Percentiles rank a stretch among this genome's conserved stretches.
phyloP scores from a whole-genome alignment of 1,139 yeast species.

The Spencermartinsiella ligniputridi region DNA sequence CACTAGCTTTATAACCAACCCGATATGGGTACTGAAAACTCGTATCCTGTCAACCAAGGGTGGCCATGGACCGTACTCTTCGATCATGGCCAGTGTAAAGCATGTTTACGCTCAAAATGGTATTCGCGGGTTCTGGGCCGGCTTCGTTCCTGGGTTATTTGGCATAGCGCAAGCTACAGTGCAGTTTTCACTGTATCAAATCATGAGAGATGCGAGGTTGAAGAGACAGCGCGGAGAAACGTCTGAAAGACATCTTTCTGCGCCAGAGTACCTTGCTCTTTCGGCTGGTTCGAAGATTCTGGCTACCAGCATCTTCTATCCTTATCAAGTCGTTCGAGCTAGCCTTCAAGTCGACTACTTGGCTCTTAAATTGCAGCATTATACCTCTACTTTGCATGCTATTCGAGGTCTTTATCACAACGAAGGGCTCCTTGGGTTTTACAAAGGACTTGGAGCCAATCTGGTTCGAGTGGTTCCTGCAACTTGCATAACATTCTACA shows the following conservation, averaged over 20 bases:
- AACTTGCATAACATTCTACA: conserved; percentile 74
- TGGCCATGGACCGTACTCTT: conserved; percentile 49
- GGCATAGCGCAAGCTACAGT: conserved; percentile 87
- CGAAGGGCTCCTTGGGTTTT: conserved; percentile 60
- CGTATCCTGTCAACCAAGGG: conserved; percentile 65
- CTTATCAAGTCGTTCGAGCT: conserved; percentile 77
- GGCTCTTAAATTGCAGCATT: conserved; percentile 15
- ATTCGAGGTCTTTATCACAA: conserved; percentile 36
- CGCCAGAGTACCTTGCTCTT: conserved; percentile 55
- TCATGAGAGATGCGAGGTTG: conserved; percentile 43
- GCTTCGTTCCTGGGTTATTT: conserved; percentile 73
- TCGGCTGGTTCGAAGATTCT: conserved; percentile 67
- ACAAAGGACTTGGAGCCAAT: conserved; percentile 78
- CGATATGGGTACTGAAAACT: conserved; percentile 90
- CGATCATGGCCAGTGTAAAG: conserved; percentile 52
- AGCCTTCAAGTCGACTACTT: conserved; percentile 54
- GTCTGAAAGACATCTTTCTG: conserved; percentile 32
- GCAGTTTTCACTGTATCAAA: conserved; percentile 82
- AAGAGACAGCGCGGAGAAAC: neutral
- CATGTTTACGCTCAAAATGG: conserved; percentile 62
- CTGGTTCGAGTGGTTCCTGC: conserved; percentile 84
- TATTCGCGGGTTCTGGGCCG: conserved; percentile 68
- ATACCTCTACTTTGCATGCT: conserved; percentile 27
- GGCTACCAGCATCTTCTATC: conserved; percentile 70
- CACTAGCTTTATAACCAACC: conserved; percentile 78